Conservation (phyloP, 2,329 filamentous ascomycete genomes). For the Aureobasidium sp. region DNA sequence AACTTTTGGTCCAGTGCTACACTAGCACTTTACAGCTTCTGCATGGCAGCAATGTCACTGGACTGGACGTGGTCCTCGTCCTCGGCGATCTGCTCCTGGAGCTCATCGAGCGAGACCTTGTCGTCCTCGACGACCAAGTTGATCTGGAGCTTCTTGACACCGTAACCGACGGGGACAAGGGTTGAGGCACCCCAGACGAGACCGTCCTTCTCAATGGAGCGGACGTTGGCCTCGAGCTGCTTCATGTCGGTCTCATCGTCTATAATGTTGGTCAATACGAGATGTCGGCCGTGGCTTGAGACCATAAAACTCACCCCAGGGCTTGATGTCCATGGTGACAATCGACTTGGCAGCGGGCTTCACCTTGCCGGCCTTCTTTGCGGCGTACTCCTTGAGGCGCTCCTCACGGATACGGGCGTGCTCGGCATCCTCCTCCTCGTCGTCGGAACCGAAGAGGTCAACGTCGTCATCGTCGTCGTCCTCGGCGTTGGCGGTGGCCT, state of each 20-base stretch:
- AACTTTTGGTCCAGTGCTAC: constrained; percentile 1
- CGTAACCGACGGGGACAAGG: constrained; percentile 84
- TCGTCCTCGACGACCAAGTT: constrained; percentile 97
- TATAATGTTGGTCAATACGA: constrained; percentile 24
- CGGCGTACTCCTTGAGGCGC: constrained; percentile 84
- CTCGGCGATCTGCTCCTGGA: constrained; percentile 76
- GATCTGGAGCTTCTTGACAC: constrained; percentile 99
- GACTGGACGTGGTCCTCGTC: constrained; percentile 97
- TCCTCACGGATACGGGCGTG: constrained; percentile 76
- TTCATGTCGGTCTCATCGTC: constrained; percentile 93
- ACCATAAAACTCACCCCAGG: constrained; percentile 69
- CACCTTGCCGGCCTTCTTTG: constrained; percentile 91
- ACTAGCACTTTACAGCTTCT: constrained; percentile 65
- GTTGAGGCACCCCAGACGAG: constrained; percentile 92
- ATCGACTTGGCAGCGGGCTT: constrained; percentile 94
- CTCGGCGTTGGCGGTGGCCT: constrained; percentile 59
- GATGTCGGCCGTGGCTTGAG: neutral
- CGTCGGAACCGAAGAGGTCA: constrained; percentile 87
- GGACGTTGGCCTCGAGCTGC: constrained; percentile 70
- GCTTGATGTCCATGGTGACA: constrained; percentile 94
- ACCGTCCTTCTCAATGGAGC: constrained; percentile 80
- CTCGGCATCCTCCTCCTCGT: constrained; percentile 90
- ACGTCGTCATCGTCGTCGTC: constrained; percentile 75
- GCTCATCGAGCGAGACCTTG: constrained; percentile 78
- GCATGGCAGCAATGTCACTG: constrained; percentile 81